Base-by-base conservation (phyloP, 1,139 yeast species). In the Candida mesenterica region DNA sequence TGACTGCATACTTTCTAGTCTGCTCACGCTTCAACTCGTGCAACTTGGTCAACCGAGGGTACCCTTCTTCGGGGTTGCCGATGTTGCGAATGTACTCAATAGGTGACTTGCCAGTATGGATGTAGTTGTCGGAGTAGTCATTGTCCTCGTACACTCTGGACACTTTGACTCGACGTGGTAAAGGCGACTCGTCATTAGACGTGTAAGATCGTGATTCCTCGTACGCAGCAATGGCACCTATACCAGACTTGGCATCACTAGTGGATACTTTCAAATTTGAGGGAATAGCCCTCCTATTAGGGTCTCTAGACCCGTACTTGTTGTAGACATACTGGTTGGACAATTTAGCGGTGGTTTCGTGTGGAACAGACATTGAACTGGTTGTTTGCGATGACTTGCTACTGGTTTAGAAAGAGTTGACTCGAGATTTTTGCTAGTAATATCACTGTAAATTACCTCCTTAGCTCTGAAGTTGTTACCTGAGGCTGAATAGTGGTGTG, bases 31-130 rank as follows among this genome's bases (percentile, higher is more conserved):
- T 88, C 46, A 87, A 63, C 29, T 72, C 69, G 45, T 85, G 79
- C 34, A 90, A 62, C 47, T 68, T 72, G 46, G 81, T 85, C 16
- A 89, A 66, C 53, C 85, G 85, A 3, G 97, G 97, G 49, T 90
- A 90, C 2, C 97, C 97, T 39, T 77, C 82, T 2, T 82, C 75
- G 2, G 90, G 82, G 39, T 77, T 74, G 20, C 64, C 62, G 3
- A 77, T 65, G 55, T 90, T 89, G 36, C 82, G 71, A 23, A 90
- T 78, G 48, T 72, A 78, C 18, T 64, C 63, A 28, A 78, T 79
- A 0, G 96, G 95, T 0, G 57, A 45, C 18, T 40, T 42, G 3
- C 82, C 83, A 0, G 81, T 65, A 43, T 80, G 85, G 28, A 88
- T 61, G 53, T 76, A 83, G 44, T 80, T 68, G 48, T 84, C 82